phyloP scores from a whole-genome alignment of 306 rosid species.

The Medicago ruthenica region DNA sequence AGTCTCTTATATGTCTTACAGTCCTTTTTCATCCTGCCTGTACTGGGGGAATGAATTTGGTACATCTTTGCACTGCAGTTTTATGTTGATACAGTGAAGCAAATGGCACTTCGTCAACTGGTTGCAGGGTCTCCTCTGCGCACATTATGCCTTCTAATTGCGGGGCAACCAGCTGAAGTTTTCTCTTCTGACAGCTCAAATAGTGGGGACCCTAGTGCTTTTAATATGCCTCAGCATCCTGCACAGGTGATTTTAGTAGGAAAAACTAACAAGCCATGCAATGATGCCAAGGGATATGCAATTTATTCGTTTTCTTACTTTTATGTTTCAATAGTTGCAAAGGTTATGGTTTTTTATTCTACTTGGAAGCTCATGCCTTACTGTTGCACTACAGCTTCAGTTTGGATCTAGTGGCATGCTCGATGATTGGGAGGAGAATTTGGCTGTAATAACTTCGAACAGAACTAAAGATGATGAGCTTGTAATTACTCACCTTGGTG shows the following conservation, averaged over 20 bases:
- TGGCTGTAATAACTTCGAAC: conserved; percentile 94
- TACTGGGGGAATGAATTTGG: conserved; percentile 41
- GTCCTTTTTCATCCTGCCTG: conserved; percentile 31
- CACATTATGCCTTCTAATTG: conserved; percentile 90
- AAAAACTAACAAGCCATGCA: conserved; percentile 16
- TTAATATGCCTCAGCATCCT: conserved; percentile 54
- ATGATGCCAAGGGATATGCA: conserved; percentile 11
- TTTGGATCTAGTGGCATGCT: conserved; percentile 71
- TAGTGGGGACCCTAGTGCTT: conserved; percentile 46
- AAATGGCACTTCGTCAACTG: conserved; percentile 84
- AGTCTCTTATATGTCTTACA: conserved; percentile 33
- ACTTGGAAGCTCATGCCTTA: conserved; percentile 34
- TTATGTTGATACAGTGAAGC: conserved; percentile 86
- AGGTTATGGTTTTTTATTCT: conserved; percentile 22
- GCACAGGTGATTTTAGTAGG: conserved; percentile 63
- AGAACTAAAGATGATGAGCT: conserved; percentile 96
- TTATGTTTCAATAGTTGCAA: conserved; percentile 12
- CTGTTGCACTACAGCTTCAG: conserved; percentile 51
- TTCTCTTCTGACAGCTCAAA: conserved; percentile 57
- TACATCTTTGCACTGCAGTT: conserved; percentile 66
- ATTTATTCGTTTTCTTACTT: conserved; percentile 28
- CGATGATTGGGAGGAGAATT: conserved; percentile 92
- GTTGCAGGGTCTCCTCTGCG: conserved; percentile 93
- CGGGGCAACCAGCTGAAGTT: conserved; percentile 96
- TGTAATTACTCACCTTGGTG: conserved; percentile 92